Evolutionary conservation across 345 rosid species (phyloP).

Genomic region (Bretschneidera sinensis): DNA sequence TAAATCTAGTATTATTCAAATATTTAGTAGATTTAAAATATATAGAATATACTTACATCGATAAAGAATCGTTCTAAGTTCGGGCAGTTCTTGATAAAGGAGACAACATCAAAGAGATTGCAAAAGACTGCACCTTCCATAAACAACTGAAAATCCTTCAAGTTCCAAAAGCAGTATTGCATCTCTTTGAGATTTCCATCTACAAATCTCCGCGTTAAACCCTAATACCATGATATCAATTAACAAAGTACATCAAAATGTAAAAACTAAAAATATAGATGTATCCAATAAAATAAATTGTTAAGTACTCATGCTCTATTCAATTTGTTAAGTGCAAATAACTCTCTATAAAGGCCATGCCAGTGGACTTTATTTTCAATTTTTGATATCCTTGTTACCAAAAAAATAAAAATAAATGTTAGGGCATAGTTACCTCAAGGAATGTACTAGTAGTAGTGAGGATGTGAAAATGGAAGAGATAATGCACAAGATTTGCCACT

Average conservation of each 20-base stretch:
- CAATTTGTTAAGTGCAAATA: too few species aligned
- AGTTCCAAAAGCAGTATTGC: neutral
- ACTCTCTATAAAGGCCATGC: too few species aligned
- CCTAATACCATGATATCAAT: constrained; percentile 2
- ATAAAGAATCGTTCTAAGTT: constrained; percentile 15
- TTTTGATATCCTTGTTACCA: too few species aligned
- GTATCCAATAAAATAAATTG: too few species aligned
- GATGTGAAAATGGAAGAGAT: neutral
- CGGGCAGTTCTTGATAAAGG: constrained; percentile 17
- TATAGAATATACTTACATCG: constrained; percentile 20
- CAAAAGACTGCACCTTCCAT: constrained; percentile 17
- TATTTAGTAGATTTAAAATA: too few species aligned
- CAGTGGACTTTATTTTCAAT: too few species aligned
- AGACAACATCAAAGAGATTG: constrained; percentile 15
- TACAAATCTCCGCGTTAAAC: neutral
- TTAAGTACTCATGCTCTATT: too few species aligned
- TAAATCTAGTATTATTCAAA: too few species aligned
- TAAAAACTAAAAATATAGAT: too few species aligned
- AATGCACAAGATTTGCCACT: neutral
- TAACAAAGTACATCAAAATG: neutral
- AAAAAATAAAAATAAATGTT: too few species aligned
- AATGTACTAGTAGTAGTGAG: constrained; percentile 15
- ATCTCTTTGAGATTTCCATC: neutral
- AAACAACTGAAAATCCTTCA: constrained; percentile 24
- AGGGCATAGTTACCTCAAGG: constrained; percentile 24